A percentile compares a stretch with the other conserved stretches of the same genome.
Conservation (phyloP, 1,284 basidiomycete genomes). For the Puccinia polysora region DNA sequence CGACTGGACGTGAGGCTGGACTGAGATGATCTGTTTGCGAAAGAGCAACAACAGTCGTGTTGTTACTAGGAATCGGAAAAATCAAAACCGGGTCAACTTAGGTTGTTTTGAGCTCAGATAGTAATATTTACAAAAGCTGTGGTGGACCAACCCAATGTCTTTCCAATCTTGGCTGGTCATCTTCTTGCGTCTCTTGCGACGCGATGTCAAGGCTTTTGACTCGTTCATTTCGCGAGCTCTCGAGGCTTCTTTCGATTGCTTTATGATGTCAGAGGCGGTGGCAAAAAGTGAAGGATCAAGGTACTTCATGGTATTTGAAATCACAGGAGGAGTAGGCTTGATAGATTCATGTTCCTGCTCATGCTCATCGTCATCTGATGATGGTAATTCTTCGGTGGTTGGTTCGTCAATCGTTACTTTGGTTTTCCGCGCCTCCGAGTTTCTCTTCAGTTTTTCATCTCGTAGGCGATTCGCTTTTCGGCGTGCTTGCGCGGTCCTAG, state of each 20-base stretch:
- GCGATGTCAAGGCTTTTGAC: background rate
- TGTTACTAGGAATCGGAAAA: slow-evolving; percentile 5
- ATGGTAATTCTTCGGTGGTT: background rate
- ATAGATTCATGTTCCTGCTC: background rate
- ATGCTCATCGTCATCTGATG: slow-evolving; percentile 4
- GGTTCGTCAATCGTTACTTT: background rate
- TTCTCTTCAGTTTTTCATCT: slow-evolving; percentile 35
- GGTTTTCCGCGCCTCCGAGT: slow-evolving; percentile 23
- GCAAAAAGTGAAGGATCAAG: slow-evolving; percentile 35
- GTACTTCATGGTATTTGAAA: slow-evolving; percentile 23
- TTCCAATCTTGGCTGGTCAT: slow-evolving; percentile 3
- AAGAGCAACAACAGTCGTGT: slow-evolving; percentile 22
- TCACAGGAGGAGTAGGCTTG: background rate
- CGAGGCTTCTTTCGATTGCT: slow-evolving; percentile 19
- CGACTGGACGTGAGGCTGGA: slow-evolving; percentile 4
- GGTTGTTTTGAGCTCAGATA: no score
- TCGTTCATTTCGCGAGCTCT: background rate
- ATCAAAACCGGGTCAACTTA: no score
- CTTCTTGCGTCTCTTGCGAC: slow-evolving; percentile 11
- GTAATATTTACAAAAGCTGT: no score
- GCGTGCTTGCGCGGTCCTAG: slow-evolving; percentile 17
- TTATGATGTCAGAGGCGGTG: slow-evolving; percentile 25
- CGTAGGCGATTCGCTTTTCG: slow-evolving; percentile 26
- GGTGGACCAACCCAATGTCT: slow-evolving; percentile 29
- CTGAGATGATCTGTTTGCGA: slow-evolving; percentile 16